Evolutionary conservation across 768 basidiomycete species (phyloP), one percentile per base, ranked within the genome.

Genomic region (Phylloporus rhodoxanthus): DNA sequence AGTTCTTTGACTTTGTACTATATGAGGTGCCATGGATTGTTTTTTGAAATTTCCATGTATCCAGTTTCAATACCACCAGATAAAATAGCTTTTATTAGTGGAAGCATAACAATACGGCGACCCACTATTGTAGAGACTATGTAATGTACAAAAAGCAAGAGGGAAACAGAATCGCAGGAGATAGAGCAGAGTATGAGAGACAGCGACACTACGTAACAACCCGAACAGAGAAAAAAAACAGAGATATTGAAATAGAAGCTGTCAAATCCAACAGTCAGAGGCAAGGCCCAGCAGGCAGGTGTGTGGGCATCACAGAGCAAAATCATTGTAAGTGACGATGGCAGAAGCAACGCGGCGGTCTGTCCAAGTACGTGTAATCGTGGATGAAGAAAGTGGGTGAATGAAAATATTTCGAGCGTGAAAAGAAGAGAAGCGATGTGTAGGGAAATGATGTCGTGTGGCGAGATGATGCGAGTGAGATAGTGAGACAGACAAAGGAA

Each of bases 21-120:
- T 94, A 85, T 64, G 95, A 97, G 67, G 80, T 99, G 46, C 91
- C 91, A 28, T 92, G 88, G 87, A 87, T 96, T 57, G 71, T 85
- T 33, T 76, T 80, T 58, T 85, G 73, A 73, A 7, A 17, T 2
- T 23, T 21, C 14, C n/a, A 17, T 43, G 43, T 47, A 20, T 33
- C 36, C 25, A 39, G 20, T 15, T 30, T 46, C 17, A 53, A 4
- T 53, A 51, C 55, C 45, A 52, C 49, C 49, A 62, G 55, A 55
- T 62, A 64, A n/a, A 61, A 71, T 67, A 70, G 66, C 64, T 60
- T 72, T 70, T 71, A 79, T 80, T 80, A 80, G 71, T 69, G 66
- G 72, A 74, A 71, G 59, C 72, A 80, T 80, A 81, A 79, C 71
- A 71, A 77, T 80, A 80, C 68, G 74, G 70, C 70, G 73, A 72